Evolutionary conservation across 768 basidiomycete genomes (phyloP), one percentile per base, ranked within the genome.

Genomic region (Coprinopsis marcescibilis): DNA sequence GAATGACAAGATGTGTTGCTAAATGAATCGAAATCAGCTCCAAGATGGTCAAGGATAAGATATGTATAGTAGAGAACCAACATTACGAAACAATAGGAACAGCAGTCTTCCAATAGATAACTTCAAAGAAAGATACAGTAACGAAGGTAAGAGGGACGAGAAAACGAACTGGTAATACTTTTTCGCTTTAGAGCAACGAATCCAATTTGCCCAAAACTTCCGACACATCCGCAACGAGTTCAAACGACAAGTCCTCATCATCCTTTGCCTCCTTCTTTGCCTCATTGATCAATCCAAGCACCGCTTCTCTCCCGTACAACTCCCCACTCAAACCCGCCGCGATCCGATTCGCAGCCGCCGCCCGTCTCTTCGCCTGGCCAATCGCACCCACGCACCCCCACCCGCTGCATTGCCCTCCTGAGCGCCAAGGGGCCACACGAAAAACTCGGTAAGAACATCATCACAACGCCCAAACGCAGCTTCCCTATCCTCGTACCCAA

Each of bases 151-250:
- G n/a, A n/a, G n/a, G 30, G 30, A 8, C 30, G n/a, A 32, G n/a
- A 8, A 32, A 32, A 8, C 30, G n/a, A 32, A 8, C 30, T 8
- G n/a, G 30, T 8, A 32, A 8, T 32, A 8, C 10, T 8, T n/a
- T 8, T 32, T n/a, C n/a, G n/a, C n/a, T 40, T 17, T 51, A 87
- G 44, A 91, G 70, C 59, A 92, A 62, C 50, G 89, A 92, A 68
- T 97, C 93, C 66, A 97, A 77, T 64, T 92, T 87, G 43, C 86
- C 85, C 53, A 96, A 77, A 36, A 97, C 93, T 69, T 96, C 92
- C 51, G 97, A 65, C 27, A 97, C 93, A 0, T 89, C 92, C 4
- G 90, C 89, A 8, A 98, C 71, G 43, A 97, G 73, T 71, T 99
- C 96, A 55, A 96, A 89, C 37, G 81, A 83, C 36, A 85, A 64